A percentile compares a stretch with the other conserved stretches of the same genome.
Evolutionary conservation across 257 asterid species (phyloP).

Genomic region (Jacaranda mimosifolia): DNA sequence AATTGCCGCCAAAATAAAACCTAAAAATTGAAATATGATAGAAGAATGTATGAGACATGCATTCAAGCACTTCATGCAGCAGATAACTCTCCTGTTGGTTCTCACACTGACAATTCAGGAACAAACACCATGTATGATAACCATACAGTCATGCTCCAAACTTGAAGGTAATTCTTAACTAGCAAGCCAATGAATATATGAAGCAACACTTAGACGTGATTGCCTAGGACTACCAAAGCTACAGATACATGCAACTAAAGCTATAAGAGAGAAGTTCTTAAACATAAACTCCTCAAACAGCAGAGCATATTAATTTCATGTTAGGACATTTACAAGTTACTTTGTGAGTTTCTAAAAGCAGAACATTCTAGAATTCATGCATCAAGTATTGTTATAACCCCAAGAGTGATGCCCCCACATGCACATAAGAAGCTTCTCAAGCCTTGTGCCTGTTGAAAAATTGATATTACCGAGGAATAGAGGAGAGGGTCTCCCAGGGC

Average conservation of each 20-base stretch:
- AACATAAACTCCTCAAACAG: conserved; percentile 2
- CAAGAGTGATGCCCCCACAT: not conserved
- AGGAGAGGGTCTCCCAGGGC: conserved; percentile 93
- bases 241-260: not conserved
- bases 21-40: conserved; percentile 38
- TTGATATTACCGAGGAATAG: conserved; percentile 65
- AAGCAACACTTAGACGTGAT: not conserved
- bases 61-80: not conserved
- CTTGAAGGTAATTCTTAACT: not conserved
- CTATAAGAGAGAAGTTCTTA: not conserved
- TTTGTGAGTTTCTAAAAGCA: not conserved
- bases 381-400: not conserved
- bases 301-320: not conserved
- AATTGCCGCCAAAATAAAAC: conserved; percentile 67
- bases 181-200: not conserved
- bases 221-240: not conserved
- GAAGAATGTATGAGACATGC: not conserved
- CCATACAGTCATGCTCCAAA: not conserved
- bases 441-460: conserved; percentile 1
- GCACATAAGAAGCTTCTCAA: not conserved
- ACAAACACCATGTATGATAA: conserved; percentile 1
- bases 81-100: not conserved
- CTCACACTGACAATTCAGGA: not conserved
- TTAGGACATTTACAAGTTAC: not conserved
- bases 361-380: not conserved